Evolutionary conservation across 192 early-diverging fungal genomes (phyloP), one percentile per base, ranked within the genome.

Genomic region (Gaertneriomyces semiglobifer): DNA sequence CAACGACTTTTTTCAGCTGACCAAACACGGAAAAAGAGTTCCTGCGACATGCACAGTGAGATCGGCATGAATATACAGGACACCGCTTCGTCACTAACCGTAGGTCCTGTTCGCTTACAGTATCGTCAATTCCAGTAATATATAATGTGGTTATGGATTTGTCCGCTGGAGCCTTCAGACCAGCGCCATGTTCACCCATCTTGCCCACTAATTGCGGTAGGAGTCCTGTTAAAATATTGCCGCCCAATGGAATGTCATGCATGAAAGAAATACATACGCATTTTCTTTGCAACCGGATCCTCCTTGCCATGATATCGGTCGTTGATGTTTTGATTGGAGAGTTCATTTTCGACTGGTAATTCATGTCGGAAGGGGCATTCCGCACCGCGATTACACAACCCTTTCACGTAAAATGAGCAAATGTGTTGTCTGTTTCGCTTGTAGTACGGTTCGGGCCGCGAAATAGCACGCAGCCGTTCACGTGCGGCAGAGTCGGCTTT

Each of bases 281-380:
- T 93, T 67, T 90, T 90, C 53, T 84, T 79, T 14, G 95, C 95
- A 12, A 98, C 93, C 6, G 94, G 94, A 71, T 98, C 95, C 71
- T 98, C 96, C 53, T 80, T 85, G 16, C 95, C 95, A 68, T 92
- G 88, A 79, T 95, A 98, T 58, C 95, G 82, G 79, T 98, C 95
- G 56, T 88, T 88, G 56, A 98, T 92, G 75, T 96, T 98, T 65
- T 96, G 94, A 74, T 94, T 81, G 11, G 89, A 79, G 56, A 95
- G 66, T 60, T 94, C 94, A 51, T 87, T 81, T 11, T 94, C 88
- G 58, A 83, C 66, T 10, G 94, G 94, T 73, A 94, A 80, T 69
- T 96, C 96, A 68, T 98, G 96, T 77, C 84, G 77, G 74, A 93
- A 98, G 10, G 97, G 96, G 69, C 97, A 99, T 66, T 90, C 90